Base-by-base conservation (phyloP, 331 rosid genomes). In the Rosa hybrid region DNA sequence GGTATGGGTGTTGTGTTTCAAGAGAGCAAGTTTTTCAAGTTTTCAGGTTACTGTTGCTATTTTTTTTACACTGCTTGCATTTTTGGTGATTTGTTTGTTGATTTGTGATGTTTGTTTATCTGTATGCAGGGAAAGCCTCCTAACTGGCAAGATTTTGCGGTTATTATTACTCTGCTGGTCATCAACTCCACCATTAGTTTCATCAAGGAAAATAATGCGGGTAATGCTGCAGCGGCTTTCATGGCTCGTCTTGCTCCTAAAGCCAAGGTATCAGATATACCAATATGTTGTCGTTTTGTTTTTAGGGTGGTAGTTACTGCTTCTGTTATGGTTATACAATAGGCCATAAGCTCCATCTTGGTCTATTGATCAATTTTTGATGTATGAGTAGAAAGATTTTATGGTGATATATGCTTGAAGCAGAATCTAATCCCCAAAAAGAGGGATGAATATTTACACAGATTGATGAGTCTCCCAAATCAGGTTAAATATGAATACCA, bases 241-340 rank as follows among this genome's bases (percentile, higher is more conserved):
- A 96, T 96, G 98, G 99, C 99, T 83, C 88, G 97, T 45, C 95
- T 96, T 4, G 98, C 99, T 53, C 99, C 99, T 16, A 93, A 96
- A 87, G 98, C 97, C 20, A 96, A 96, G 99, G 99, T 96, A 82
- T 82, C 34, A 11, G 60, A 54, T 72, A 75, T 38, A 68, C 23
- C 71, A 42, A 65, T 46, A 42, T 39, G 38, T 59, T 75, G 14
- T 56, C 70, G 30, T 75, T 39, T 51, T 27, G 27, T 46, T 71
- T 34, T 25, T 23, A 41, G 11, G 13, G 53, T 38, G 53, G 41
- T 41, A 78, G 25, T 46, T 49, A n/a, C 38, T n/a, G 12, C 1
- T 20, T 56, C 34, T 56, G 7, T 21, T 74, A 39, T n/a, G 68
- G 39, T 18, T 41, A 14, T 2, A 6, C 67, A 51, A 27, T 67